Conservation (phyloP, 164 flowering plant genomes). For the Nymphaea colorata region DNA sequence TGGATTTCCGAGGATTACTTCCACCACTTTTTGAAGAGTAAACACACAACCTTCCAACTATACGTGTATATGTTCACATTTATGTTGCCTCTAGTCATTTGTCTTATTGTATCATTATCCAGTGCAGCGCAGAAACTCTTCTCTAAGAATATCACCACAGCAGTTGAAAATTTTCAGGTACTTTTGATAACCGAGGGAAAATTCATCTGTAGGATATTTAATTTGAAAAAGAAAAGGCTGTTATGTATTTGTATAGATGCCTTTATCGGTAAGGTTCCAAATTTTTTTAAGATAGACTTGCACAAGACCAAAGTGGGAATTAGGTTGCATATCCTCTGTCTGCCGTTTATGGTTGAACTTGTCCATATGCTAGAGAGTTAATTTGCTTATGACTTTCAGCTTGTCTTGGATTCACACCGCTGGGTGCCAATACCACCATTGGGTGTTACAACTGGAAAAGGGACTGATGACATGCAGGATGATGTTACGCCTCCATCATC, state of each 20-base stretch:
- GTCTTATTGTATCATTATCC: slow-evolving; percentile 12
- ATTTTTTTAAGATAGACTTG: too few relatives aligned
- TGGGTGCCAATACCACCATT: slow-evolving; percentile 94
- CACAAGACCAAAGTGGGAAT: too few relatives aligned
- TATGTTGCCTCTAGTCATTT: not conserved
- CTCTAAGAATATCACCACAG: slow-evolving; percentile 73
- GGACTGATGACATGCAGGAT: slow-evolving; percentile 61
- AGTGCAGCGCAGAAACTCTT: slow-evolving; percentile 93
- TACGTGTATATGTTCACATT: too few relatives aligned
- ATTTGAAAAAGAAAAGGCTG: not conserved
- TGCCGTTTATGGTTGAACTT: too few relatives aligned
- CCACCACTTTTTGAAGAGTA: slow-evolving; percentile 97
- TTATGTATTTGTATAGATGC: too few relatives aligned
- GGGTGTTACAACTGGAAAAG: slow-evolving; percentile 51
- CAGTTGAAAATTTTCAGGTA: slow-evolving; percentile 98
- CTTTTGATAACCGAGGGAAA: not conserved
- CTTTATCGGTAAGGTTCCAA: too few relatives aligned
- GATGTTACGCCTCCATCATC: slow-evolving; percentile 88
- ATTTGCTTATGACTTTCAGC: slow-evolving; percentile 20
- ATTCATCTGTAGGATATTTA: too few relatives aligned
- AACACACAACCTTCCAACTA: slow-evolving; percentile 1
- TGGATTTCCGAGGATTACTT: slow-evolving; percentile 95
- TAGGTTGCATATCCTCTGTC: too few relatives aligned
- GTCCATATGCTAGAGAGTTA: not conserved
- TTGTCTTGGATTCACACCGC: slow-evolving; percentile 92